These are phyloP conservation scores for Vachellia pachyceras DNA, from an alignment of 306 rosid species.

Conservation along the genomic window DNA sequence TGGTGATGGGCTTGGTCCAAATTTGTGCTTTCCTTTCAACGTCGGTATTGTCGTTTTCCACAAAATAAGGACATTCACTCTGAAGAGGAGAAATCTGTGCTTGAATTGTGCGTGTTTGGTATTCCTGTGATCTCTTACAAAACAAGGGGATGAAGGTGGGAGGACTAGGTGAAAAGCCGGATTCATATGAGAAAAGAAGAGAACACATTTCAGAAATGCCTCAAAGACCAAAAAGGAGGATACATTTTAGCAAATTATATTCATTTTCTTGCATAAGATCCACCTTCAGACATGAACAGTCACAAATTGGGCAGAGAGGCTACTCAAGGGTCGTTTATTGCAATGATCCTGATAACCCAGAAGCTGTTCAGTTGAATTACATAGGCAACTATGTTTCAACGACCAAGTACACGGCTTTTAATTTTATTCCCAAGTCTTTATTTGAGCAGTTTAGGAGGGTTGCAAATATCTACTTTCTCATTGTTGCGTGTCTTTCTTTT, in stretches of 20 bases:
- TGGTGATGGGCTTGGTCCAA: conserved; percentile 52
- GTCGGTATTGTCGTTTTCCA: neutral
- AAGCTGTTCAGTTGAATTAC: conserved; percentile 61
- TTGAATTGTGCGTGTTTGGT: neutral
- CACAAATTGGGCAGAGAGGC: conserved; percentile 73
- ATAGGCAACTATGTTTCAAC: conserved; percentile 79
- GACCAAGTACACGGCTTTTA: conserved; percentile 71
- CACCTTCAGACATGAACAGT: conserved; percentile 47
- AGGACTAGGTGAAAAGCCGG: neutral
- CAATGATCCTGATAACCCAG: conserved; percentile 62
- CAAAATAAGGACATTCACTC: neutral
- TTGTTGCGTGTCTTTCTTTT: conserved; percentile 82
- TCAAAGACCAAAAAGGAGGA: conserved; percentile 50
- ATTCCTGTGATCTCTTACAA: conserved; percentile 39
- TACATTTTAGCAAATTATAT: conserved; percentile 72
- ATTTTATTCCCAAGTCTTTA: conserved; percentile 79
- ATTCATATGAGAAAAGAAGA: conserved; percentile 34
- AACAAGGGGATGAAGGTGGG: conserved; percentile 1
- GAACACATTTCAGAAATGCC: conserved; percentile 56
- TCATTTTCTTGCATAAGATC: conserved; percentile 64
- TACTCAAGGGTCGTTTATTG: conserved; percentile 73
- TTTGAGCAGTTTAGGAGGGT: conserved; percentile 93
- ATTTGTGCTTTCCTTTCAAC: neutral
- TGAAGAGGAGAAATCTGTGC: conserved; percentile 23
- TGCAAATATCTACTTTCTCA: conserved; percentile 85